Base-by-base conservation (phyloP, 257 asterid species). In the Scutellaria minor region DNA sequence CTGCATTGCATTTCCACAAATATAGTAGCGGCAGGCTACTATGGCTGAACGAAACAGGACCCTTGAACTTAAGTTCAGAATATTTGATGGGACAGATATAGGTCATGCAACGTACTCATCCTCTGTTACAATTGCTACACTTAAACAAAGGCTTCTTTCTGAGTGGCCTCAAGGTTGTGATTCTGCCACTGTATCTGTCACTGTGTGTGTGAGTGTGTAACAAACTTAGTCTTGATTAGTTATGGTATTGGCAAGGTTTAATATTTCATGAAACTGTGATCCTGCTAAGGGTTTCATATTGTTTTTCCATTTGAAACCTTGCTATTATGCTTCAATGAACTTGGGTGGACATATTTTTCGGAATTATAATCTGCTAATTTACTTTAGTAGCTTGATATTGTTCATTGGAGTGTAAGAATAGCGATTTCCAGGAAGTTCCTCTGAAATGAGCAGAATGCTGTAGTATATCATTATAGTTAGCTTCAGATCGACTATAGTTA, bases 1-100 rank as follows among this genome's bases (percentile, higher is more conserved):
- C 71, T 54, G 66, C 52, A 40, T 72, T 65, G 73, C 63, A 66
- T 24, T 64, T 56, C 13, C 47, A 68, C 63, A 57, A 82, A 56
- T 68, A 44, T 46, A 59, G 37, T 65, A 45, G 70, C 47, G 76
- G 75, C 64, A 15, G 78, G 65, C 41, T 77, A 53, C 63, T 20
- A 81, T 76, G 85, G 75, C 78, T 70, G 83, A 81, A 64, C 85
- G 72, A 74, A 83, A 77, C 54, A 81, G 73, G 55, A 68, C 22
- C 46, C 52, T 84, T 40, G 85, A 82, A 62, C 86, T 85, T 40
- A 85, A 83, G 78, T 88, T 85, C 79, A 82, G 89, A 75, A 80
- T 88, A 67, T 85, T 69, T 77, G 94, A 88, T 70, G 89, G 94
- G 77, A 84, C 91, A 47, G 89, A 84, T 75, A 88, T 84, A 65